Evolutionary conservation across 2,329 filamentous ascomycete species (phyloP), one percentile per base, ranked within the genome.

Genomic region (Xylariaceae sp.): DNA sequence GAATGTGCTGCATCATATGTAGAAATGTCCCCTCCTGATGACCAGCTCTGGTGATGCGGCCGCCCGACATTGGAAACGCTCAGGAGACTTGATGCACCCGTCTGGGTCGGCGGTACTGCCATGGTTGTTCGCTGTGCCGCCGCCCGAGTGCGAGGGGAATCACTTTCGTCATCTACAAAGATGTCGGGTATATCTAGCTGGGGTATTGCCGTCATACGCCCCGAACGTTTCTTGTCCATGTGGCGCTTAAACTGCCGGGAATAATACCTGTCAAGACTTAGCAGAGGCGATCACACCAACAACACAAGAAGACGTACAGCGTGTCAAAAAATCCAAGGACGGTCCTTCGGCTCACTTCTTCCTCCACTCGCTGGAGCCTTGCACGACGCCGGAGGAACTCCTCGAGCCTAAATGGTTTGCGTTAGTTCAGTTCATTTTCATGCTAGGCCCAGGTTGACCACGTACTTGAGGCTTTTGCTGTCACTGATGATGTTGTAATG

Each of bases 401-500:
- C 65, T 99, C 94, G 2, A 99, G 81, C 56, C 90, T 90, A 38
- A 42, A 36, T 11, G n/a, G 5, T 33, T 36, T 14, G 33, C 6
- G 10, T 11, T 3, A 31, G 22, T 31, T 56, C 18, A 54, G 54
- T 11, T 34, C 5, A 31, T n/a, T 45, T 14, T 10, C 3, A 18
- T 22, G 11, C 43, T 12, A 16, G 2, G 22, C 18, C 16, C 54
- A 38, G 28, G 3, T 40, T 38, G 18, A 41, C 60, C n/a, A 71
- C 75, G 67, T 74, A 89, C 86, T 82, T 87, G 66, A 99, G 75
- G 71, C 91, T 96, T 78, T 97, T 97, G 75, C 88, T 97, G 71
- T 99, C 94, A 61, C 87, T 96, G 69, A 99, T 99, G 65, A 99
- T 91, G 65, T 97, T 99, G 78, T 99, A 96, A 71, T 99, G 94